A percentile compares a stretch with the other conserved stretches of the same genome.
phyloP scores from a whole-genome alignment of 2,329 filamentous ascomycete species.

The Xylaria hypoxylon region DNA sequence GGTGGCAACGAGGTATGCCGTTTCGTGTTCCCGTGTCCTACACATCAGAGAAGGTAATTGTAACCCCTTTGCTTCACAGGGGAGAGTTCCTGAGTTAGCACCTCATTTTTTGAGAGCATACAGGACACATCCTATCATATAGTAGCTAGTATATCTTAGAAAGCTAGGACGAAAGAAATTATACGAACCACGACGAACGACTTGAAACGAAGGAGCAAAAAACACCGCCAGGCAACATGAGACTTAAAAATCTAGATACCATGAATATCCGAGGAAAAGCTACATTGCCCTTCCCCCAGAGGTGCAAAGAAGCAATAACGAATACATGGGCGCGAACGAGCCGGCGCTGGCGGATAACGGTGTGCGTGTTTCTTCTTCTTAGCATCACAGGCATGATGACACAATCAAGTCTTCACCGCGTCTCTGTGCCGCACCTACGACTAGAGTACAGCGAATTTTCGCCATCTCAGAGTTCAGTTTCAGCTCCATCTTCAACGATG shows the following conservation, averaged over 20 bases:
- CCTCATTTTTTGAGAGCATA: background rate
- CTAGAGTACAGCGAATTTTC: constrained; percentile 51
- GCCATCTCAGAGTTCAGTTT: background rate
- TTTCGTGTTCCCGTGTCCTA: constrained; percentile 9
- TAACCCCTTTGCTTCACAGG: background rate
- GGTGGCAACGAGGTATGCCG: background rate
- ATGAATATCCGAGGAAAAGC: background rate
- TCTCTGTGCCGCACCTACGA: constrained; percentile 37
- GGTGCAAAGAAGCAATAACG: constrained; percentile 23
- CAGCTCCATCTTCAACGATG: constrained; percentile 5
- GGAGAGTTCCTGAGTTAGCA: background rate
- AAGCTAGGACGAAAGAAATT: background rate
- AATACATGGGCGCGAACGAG: constrained; percentile 52
- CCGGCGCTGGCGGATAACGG: constrained; percentile 51
- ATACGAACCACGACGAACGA: background rate
- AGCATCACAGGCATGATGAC: constrained; percentile 37
- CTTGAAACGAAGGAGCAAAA: background rate
- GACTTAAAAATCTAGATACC: background rate
- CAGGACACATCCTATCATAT: background rate
- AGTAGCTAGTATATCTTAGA: background rate
- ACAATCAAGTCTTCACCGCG: constrained; percentile 43
- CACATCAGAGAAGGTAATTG: background rate
- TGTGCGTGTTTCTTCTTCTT: constrained; percentile 45
- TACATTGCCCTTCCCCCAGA: constrained; percentile 24
- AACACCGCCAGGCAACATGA: background rate